Evolutionary conservation across 2,329 filamentous ascomycete genomes (phyloP), one percentile per base, ranked within the genome.

Genomic region (Monosporascus sp.): DNA sequence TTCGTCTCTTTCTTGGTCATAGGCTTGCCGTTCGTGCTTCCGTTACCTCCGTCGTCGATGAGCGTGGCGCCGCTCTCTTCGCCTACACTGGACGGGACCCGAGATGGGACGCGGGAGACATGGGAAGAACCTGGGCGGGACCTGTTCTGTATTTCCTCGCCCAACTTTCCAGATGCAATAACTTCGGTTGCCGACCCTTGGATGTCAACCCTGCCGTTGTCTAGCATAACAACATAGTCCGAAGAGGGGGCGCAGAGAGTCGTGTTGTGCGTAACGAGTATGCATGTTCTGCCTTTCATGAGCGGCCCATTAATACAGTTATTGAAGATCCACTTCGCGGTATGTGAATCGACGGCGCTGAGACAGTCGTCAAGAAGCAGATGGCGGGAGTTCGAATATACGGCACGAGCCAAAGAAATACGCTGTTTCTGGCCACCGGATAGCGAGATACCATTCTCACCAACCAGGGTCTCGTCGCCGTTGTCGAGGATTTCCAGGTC

Each of bases 361-460:
- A 99, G 80, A 59, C 95, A 96, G 70, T 99, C 94, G 66, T 99
- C 94, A 49, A 99, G 80, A 11, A 99, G 81, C 17, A 99, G 75
- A 69, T 97, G 93, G 51, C 87, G 87, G 6, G 92, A 95, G 71
- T 91, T 93, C 60, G 91, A 96, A 73, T 99, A 99, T n/a, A 99
- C 80, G 1, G 94, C 94, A 61, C 94, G 86, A n/a, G 94, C 94
- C 45, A 99, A 81, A 16, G 93, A 97, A 50, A 99, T 97, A 54
- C 94, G 87, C 71, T 99, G 94, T 73, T 97, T 97, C 73, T 99
- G 94, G 7, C 94, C 94, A 59, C 94, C 94, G 7, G 94, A 99
- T 16, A 99, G 82, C 17, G 93, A 93, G 57, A 99, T 96, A 36
- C 94, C 94, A 73, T 97, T 99, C 69, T 99, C 94, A 50, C 94